Evolutionary conservation across 2,329 filamentous ascomycete species (phyloP), one percentile per base, ranked within the genome.

Genomic region (Aureobasidium vineae): DNA sequence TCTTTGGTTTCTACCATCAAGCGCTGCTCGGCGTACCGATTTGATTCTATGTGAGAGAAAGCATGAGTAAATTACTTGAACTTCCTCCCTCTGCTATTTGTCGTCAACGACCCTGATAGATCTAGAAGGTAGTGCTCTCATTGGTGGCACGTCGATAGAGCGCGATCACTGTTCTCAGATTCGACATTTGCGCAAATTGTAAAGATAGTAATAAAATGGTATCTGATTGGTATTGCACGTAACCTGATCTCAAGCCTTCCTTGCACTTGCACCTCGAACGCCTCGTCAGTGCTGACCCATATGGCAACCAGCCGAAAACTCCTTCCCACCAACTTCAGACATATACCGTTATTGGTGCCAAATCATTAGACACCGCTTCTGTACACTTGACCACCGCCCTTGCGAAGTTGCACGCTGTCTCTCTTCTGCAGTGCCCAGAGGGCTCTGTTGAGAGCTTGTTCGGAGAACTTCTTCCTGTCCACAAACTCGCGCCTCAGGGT

Each of bases 401-500:
- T 89, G 67, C 91, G 82, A 77, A 93, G 90, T 77, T 91, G 89
- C 72, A 95, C 88, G 1, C 91, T 96, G 72, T 97, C 94, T 71
- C 92, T 86, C 73, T 93, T 84, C 77, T 96, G 91, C 78, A 99
- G 79, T 19, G 98, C 86, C 80, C 94, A 88, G 72, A 99, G 77
- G 0, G 94, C 91, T 71, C 94, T 83, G 70, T 93, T 93, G 36
- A 99, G 83, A 19, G 88, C 88, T 75, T 92, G 89, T 78, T 98
- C 95, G 69, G 86, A 92, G 78, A 94, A 98, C 0, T 92, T 92
- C 77, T 93, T 92, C 16, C 90, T 89, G 73, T 97, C 92, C 5
- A 96, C 92, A 83, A 99, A 93, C 77, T 99, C 95, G 53, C 91
- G 85, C 69, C 90, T 86, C 70, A 99, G 79, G 1, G 91, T 96